Base-by-base conservation (phyloP, 2,329 filamentous ascomycete genomes). In the Verticillium dahliae region DNA sequence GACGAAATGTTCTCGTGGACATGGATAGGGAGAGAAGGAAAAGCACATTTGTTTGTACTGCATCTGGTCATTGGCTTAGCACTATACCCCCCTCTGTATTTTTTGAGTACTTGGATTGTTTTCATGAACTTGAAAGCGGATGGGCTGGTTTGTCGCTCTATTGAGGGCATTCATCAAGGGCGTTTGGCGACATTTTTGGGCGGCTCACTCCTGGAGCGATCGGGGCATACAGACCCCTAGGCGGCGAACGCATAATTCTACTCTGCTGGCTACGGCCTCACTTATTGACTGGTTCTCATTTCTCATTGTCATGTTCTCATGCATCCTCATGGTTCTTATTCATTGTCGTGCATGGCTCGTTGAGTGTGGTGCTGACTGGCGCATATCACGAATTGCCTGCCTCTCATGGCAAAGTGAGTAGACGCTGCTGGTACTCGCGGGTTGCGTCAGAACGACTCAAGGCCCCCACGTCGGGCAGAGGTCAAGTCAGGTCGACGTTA, bases 61-160 rank as follows among this genome's bases (percentile, higher is more conserved):
- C 27, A 52, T 31, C 18, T 50, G 13, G 34, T 57, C 11, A 57
- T 57, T 61, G 39, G 15, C 10, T 50, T 50, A 57, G 59, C 63
- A 64, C 61, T 64, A 64, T 64, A 64, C 63, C 63, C 63, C 56
- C 18, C 57, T 50, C 45, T 2, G 52, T 14, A 41, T 45, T 41
- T 45, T 41, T 61, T 39, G 52, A 38, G 33, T 7, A 35, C 11
- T 60, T 35, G 45, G 18, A 18, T 57, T 22, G 35, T 60, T 57
- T 35, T 15, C 52, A 52, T 50, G 57, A 6, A 41, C 58, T 50
- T 45, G 38, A 59, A 39, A 56, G 55, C 14, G 58, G 55, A 56
- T 57, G 52, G 34, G 34, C 50, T 18, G 41, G 10, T 18, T 38
- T 22, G 45, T 41, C 57, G 57, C 39, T 55, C 31, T 27, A n/a